phyloP scores from a whole-genome alignment of 2,329 filamentous ascomycete species.

The Stylonectria norvegica region DNA sequence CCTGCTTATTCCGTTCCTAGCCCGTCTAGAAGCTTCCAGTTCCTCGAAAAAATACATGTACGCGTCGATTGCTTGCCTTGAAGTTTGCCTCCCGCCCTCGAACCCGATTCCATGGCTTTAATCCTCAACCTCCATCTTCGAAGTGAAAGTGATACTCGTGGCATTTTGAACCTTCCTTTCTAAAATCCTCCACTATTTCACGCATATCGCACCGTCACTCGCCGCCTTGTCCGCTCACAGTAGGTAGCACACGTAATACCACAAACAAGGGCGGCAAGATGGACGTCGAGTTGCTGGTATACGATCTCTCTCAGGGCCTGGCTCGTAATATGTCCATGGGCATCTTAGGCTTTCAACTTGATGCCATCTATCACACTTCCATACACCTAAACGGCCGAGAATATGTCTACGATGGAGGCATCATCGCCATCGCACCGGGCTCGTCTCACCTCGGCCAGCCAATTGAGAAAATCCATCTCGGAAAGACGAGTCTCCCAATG shows the following conservation, averaged over 20 bases:
- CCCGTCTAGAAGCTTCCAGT: too few species aligned
- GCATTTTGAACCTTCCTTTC: too few species aligned
- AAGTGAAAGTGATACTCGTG: too few species aligned
- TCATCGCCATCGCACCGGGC: constrained; percentile 77
- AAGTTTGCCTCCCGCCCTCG: too few species aligned
- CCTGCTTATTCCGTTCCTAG: too few species aligned
- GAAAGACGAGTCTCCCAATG: constrained; percentile 71
- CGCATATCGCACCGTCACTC: too few species aligned
- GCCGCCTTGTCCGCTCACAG: too few species aligned
- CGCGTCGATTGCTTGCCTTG: constrained; percentile 25
- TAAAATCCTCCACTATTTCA: too few species aligned
- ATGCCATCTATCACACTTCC: constrained; percentile 93
- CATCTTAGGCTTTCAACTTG: constrained; percentile 61
- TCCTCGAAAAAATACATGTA: constrained; percentile 18
- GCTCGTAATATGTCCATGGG: constrained; percentile 54
- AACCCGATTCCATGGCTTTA: too few species aligned
- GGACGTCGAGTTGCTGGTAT: constrained; percentile 75
- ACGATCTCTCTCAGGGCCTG: constrained; percentile 68
- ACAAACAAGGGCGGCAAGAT: too few species aligned
- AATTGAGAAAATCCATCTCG: constrained; percentile 71
- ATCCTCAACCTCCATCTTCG: constrained; percentile 1
- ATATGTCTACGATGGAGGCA: constrained; percentile 85
- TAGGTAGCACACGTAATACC: too few species aligned
- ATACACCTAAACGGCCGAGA: constrained; percentile 81
- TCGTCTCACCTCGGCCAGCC: constrained; percentile 83